These are phyloP conservation scores for Dioscorea alata DNA, from an alignment of 106 monocot genomes.

Conservation along the genomic window DNA sequence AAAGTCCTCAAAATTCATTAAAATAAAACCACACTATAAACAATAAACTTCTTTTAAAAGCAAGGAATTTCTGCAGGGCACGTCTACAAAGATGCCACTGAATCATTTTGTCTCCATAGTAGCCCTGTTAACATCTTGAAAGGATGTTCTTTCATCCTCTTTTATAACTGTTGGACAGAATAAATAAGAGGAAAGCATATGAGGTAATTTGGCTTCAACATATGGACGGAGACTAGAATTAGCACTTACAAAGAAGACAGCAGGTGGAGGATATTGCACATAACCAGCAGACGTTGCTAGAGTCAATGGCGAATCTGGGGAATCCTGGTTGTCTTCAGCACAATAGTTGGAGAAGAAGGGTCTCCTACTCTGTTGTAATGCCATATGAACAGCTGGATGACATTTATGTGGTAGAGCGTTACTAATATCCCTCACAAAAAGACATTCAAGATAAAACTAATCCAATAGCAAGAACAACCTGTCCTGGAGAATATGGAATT, in stretches of 20 bases:
- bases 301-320: constrained; percentile 6
- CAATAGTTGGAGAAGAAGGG: constrained; percentile 57
- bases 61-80: constrained; percentile 21
- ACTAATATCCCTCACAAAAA: no score
- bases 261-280: constrained; percentile 43
- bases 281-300: constrained; percentile 8
- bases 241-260: constrained; percentile 51
- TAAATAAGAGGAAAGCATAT: constrained; percentile 27
- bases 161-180: constrained; percentile 26
- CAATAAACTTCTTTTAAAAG: no score
- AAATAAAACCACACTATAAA: no score
- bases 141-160: constrained; percentile 26
- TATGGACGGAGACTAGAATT: constrained; percentile 25
- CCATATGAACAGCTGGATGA: constrained; percentile 81
- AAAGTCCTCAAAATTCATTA: no score
- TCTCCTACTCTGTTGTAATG: constrained; percentile 77
- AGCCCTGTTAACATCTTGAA: constrained; percentile 8
- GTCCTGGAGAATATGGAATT: not conserved
- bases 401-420: not conserved
- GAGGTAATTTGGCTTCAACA: constrained; percentile 31
- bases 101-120: constrained; percentile 9
- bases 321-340: constrained; percentile 85
- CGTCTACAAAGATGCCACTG: constrained; percentile 37
- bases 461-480: not conserved
- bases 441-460: not conserved